phyloP scores from a whole-genome alignment of 768 basidiomycete genomes.

The Mycena indigotica region DNA sequence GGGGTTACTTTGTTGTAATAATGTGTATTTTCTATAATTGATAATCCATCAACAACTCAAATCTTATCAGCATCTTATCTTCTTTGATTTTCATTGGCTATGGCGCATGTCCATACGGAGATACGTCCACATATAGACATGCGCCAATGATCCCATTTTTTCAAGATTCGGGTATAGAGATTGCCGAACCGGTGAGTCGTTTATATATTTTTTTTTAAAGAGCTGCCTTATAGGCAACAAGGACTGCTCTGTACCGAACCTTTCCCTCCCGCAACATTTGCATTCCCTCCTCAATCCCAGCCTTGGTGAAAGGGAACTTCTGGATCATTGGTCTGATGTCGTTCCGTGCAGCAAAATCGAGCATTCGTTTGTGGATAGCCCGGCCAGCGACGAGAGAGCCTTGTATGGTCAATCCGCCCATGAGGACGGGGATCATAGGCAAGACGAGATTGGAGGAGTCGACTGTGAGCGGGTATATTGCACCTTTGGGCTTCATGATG shows the following conservation, averaged over 20 bases:
- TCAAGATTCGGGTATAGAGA: too few relatives aligned
- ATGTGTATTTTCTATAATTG: too few relatives aligned
- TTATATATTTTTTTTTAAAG: too few relatives aligned
- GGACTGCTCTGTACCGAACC: background rate
- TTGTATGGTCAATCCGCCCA: slow-evolving; percentile 5
- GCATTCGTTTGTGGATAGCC: slow-evolving; percentile 25
- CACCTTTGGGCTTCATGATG: slow-evolving; percentile 8
- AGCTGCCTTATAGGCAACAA: too few relatives aligned
- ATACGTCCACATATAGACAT: too few relatives aligned
- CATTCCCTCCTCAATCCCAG: slow-evolving; percentile 23
- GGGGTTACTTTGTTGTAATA: too few relatives aligned
- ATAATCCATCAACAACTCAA: too few relatives aligned
- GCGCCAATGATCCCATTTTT: too few relatives aligned
- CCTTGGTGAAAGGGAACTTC: slow-evolving; percentile 30
- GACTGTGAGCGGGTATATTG: slow-evolving; percentile 15
- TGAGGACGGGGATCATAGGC: slow-evolving; percentile 7
- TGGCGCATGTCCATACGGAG: too few relatives aligned
- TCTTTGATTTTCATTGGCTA: too few relatives aligned
- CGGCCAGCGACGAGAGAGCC: slow-evolving; percentile 21
- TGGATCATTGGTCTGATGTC: slow-evolving; percentile 30
- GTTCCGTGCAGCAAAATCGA: slow-evolving; percentile 34
- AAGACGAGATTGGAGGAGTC: background rate
- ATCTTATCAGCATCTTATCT: too few relatives aligned
- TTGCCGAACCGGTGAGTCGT: too few relatives aligned
- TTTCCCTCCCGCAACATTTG: background rate